Base-by-base conservation (phyloP, 352 stramenopile genomes). In the Globisporangium recalcitrans region DNA sequence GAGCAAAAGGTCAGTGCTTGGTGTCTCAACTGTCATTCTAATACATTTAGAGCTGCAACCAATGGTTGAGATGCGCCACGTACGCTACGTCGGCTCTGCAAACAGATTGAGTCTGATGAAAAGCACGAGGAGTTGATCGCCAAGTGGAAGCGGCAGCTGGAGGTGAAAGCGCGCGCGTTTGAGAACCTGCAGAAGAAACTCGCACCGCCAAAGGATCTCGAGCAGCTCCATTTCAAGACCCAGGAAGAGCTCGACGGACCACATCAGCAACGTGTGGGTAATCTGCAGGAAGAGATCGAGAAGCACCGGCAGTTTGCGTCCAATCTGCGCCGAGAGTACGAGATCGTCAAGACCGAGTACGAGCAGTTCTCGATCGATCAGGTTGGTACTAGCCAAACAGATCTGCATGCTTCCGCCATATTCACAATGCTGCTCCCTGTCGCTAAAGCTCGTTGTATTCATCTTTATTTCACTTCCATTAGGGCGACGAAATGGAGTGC, bases 61-160 rank as follows among this genome's bases (percentile, higher is more conserved):
- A 19, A 26, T 26, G 44, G 44, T 10, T 52, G 27, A 10, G 22
- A 21, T 29, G 2, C 27, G 48, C 52, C 47, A 10, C n/a, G 19
- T 16, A n/a, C n/a, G n/a, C n/a, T n/a, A n/a, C n/a, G n/a, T n/a
- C n/a, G n/a, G n/a, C n/a, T n/a, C n/a, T n/a, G n/a, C 11, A 42
- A 57, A 27, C 8, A 47, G 47, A 90, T 90, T 58, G 77, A 91
- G n/a, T 77, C 83, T 2, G 85, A 94, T 60, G 82, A 76, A 29
- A 90, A 90, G 52, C 85, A 94, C 61, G 81, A 92, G 52, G 80
- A 90, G 67, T 69, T 94, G 3, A 89, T 92, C 38, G 67, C 67
- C 52, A 93, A 90, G 70, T 93, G 85, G 83, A 92, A 91, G 58
- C 83, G 82, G 56, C 85, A 96, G 62, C 63, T 94, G 27, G 87